Conservation (phyloP, 306 rosid genomes). For the Cercis canadensis region DNA sequence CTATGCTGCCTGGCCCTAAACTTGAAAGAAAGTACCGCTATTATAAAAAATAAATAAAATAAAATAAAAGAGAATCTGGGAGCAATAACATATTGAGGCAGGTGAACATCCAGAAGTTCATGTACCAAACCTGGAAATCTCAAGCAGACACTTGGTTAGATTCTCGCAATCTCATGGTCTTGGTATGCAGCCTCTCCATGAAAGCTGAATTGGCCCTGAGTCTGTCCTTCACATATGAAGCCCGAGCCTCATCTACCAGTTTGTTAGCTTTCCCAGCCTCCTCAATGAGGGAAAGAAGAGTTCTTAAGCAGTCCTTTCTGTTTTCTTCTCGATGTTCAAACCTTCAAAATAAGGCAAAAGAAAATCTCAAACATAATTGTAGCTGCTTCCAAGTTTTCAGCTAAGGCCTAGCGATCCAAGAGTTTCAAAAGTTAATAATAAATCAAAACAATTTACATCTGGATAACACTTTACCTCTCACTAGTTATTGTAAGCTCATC, state of each 20-base stretch:
- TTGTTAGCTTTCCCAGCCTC: conserved; percentile 94
- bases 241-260: conserved; percentile 74
- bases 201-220: conserved; percentile 76
- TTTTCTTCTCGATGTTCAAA: conserved; percentile 95
- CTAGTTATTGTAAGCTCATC: conserved; percentile 92
- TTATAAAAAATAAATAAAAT: conserved; percentile 27
- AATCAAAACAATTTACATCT: conserved; percentile 1
- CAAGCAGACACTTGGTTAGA: conserved; percentile 51
- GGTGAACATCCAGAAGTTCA: conserved; percentile 37
- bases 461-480: conserved; percentile 64
- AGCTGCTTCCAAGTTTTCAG: conserved; percentile 24
- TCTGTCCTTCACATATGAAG: conserved; percentile 80
- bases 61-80: conserved; percentile 27
- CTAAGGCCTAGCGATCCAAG: not conserved
- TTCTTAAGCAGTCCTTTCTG: conserved; percentile 93
- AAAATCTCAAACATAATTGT: conserved; percentile 18
- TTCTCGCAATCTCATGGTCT: conserved; percentile 58
- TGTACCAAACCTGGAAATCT: conserved; percentile 40
- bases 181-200: conserved; percentile 78
- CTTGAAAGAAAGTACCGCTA: conserved; percentile 9
- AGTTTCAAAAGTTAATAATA: conserved; percentile 9
- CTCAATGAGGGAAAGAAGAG: conserved; percentile 84
- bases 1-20: conserved; percentile 21
- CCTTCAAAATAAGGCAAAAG: conserved; percentile 52
- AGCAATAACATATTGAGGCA: conserved; percentile 22